Base-by-base conservation (phyloP, 345 rosid genomes). In the Linum usitatissimum region DNA sequence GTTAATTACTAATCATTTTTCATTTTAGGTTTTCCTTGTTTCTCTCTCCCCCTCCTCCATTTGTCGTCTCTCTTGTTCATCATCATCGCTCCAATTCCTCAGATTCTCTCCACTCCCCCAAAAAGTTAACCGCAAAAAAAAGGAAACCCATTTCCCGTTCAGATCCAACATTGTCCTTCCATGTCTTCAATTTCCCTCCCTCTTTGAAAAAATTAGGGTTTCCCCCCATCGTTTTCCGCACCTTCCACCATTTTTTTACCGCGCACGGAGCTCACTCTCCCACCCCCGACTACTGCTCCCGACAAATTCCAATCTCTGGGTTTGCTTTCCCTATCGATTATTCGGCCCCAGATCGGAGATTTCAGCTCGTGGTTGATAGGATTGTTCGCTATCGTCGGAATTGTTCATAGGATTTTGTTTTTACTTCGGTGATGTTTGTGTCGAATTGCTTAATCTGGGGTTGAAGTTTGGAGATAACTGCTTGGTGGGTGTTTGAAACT, bases 331-430 rank as follows among this genome's bases (percentile, higher is more conserved):
- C 30, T 57, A 63, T 61, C 64, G 59, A 76, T 45, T 45, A 9
- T 15, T 45, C 10, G 15, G 51, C 51, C 51, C 51, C 51, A 45
- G 51, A 45, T 45, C 51, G 17, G 51, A 45, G 51, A 10, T 45
- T 45, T 15, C 51, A 45, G 51, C 17, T 45, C 4, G 15, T 45
- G 59, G 60, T 62, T 13, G 8, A 60, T 61, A 65, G 75, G 68
- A 78, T 85, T 72, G 73, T 83, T 75, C 51, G 17, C 51, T 64
- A n/a, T 66, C 9, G 55, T 71, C 39, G 68, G 62, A 69, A 20
- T 68, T 71, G 64, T 57, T 64, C 62, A 68, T 72, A 36, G 63
- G 68, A 15, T 1, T 45, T 45, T 45, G 51, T 10, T 3, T 1
- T 7, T 45, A n/a, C 10, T 45, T 45, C 51, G 51, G 51, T 12